Conservation (phyloP, 768 basidiomycete species). For the Nidularia sp. region DNA sequence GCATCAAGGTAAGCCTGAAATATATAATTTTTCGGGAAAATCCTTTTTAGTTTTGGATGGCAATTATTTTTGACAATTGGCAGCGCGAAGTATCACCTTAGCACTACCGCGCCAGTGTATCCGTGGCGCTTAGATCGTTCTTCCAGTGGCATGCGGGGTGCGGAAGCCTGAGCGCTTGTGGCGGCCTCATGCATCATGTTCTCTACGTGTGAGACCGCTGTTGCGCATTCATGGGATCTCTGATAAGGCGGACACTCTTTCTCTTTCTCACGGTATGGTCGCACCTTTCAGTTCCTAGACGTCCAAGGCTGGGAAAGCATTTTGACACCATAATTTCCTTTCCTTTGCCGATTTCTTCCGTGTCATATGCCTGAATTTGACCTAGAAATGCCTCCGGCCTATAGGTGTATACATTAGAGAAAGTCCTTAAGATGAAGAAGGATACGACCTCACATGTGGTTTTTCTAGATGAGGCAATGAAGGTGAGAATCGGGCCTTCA, state of each 20-base stretch:
- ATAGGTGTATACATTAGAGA: constrained; percentile 93
- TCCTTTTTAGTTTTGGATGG: neutral
- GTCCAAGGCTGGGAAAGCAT: too few species aligned
- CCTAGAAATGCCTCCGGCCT: too few species aligned
- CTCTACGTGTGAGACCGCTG: neutral
- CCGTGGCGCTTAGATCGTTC: too few species aligned
- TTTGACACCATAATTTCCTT: too few species aligned
- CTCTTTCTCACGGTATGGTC: too few species aligned
- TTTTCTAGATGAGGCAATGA: constrained; percentile 93
- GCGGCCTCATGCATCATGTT: neutral
- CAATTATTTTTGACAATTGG: too few species aligned
- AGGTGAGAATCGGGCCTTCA: constrained; percentile 39
- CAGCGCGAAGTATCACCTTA: too few species aligned
- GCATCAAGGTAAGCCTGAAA: constrained; percentile 63
- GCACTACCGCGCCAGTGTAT: too few species aligned
- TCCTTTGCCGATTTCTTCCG: neutral
- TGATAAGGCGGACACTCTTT: neutral
- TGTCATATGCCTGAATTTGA: neutral
- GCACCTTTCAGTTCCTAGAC: too few species aligned
- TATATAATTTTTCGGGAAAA: neutral
- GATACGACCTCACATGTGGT: constrained; percentile 71
- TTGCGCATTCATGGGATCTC: neutral
- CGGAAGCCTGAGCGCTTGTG: neutral
- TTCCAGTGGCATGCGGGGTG: too few species aligned
- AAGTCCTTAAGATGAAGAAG: constrained; percentile 85